These are phyloP conservation scores for Guadua angustifolia DNA, from an alignment of 176 grass and related monocot species.

Conservation along the genomic window DNA sequence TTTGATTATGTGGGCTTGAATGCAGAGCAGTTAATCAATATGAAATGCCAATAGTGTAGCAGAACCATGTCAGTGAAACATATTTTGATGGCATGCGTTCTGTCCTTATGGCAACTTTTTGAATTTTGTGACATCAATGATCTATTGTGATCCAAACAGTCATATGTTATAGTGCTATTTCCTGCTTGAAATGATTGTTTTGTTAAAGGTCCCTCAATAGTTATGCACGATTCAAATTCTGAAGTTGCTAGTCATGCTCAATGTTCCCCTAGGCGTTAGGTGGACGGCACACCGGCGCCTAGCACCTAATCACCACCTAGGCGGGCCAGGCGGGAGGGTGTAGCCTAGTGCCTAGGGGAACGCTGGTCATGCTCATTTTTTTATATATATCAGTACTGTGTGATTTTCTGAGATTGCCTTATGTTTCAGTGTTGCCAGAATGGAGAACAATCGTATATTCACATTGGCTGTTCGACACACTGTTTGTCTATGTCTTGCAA, in stretches of 20 bases:
- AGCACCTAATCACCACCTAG: no score
- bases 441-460: conserved; percentile 58
- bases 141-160: not conserved
- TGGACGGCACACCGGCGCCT: no score
- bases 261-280: not conserved
- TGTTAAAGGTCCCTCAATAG: not conserved
- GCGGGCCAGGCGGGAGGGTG: no score
- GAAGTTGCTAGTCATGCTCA: conserved; percentile 30
- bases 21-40: not conserved
- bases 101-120: not conserved
- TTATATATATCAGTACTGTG: conserved; percentile 42
- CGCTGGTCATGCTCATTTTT: conserved; percentile 11
- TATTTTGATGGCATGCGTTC: conserved; percentile 14
- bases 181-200: conserved; percentile 19
- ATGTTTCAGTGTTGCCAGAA: conserved; percentile 57
- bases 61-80: conserved; percentile 4
- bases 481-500: conserved; percentile 62
- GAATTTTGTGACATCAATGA: not conserved
- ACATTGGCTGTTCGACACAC: conserved; percentile 51
- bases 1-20: not conserved
- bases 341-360: no score
- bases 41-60: not conserved
- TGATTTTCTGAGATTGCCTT: conserved; percentile 44
- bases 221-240: not conserved
- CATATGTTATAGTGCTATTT: conserved; percentile 17